Evolutionary conservation across 495 filamentous ascomycete genomes (phyloP).

Genomic region (Aspergillus conjunctus): DNA sequence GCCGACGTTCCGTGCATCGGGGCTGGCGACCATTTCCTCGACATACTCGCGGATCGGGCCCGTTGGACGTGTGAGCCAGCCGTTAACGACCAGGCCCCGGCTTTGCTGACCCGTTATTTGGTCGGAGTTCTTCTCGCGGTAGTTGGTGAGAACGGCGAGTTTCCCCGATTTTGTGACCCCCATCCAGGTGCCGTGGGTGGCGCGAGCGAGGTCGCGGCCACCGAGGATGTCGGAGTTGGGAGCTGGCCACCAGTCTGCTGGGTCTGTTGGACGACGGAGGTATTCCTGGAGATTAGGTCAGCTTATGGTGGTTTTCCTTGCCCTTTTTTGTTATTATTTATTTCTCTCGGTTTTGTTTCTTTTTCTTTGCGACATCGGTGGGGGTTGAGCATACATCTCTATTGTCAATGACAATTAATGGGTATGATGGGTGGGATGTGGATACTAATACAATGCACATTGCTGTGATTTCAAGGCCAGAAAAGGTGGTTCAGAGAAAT

Average conservation of each 20-base stretch:
- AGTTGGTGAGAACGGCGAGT: constrained; percentile 92
- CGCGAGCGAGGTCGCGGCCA: constrained; percentile 67
- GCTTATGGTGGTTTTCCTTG: constrained; percentile 16
- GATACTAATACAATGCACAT: constrained; percentile 96
- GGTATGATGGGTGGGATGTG: constrained; percentile 86
- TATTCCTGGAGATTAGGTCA: constrained; percentile 61
- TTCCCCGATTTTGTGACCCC: constrained; percentile 83
- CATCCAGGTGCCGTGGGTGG: constrained; percentile 85
- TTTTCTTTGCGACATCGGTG: background rate
- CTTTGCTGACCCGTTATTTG: constrained; percentile 64
- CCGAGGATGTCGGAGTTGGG: constrained; percentile 64
- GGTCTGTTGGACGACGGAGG: constrained; percentile 82
- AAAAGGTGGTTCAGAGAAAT: background rate
- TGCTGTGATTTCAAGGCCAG: background rate
- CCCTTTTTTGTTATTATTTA: background rate
- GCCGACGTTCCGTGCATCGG: constrained; percentile 63
- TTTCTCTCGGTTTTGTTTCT: background rate
- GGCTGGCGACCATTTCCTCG: constrained; percentile 57
- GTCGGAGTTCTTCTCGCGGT: constrained; percentile 62
- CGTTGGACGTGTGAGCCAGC: constrained; percentile 66
- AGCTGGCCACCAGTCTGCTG: constrained; percentile 78
- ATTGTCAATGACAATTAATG: constrained; percentile 88
- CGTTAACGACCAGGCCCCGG: constrained; percentile 82
- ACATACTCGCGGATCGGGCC: constrained; percentile 65
- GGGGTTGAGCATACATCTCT: constrained; percentile 65